Base-by-base conservation (phyloP, 2,329 filamentous ascomycete genomes). In the Phialocephala subalpina region DNA sequence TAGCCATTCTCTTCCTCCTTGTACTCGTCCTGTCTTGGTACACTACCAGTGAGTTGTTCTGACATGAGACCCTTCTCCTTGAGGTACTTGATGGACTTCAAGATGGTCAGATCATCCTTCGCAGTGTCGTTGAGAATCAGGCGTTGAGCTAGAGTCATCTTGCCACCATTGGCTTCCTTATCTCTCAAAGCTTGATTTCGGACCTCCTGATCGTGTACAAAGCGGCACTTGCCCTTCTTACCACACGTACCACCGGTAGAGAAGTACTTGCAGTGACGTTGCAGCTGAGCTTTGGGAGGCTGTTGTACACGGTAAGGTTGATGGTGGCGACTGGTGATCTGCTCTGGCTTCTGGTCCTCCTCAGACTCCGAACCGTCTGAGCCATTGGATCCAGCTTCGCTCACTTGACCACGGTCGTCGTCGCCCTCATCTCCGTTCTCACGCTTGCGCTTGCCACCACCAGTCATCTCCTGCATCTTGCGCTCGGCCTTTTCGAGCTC, bases 161-260 rank as follows among this genome's bases (percentile, higher is more conserved):
- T 85, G 56, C 88, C 88, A 67, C 88, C 87, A 72, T 90, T 90
- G 73, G 83, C 82, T 72, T 88, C 87, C 66, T 87, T 85, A 75
- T 90, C 88, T 73, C 83, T 85, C 58, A 90, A 81, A 64, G 88
- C 88, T 70, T 86, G 86, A 73, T 88, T 86, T 71, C 88, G 83
- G 65, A 89, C 85, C 68, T 85, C 84, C 20, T 84, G 83, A 75
- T 91, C 88, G 77, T 91, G 88, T 69, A 90, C 87, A 79, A 91
- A 91, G 79, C 88, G 88, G 82, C 88, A 91, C 87, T 90, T 90
- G 87, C 87, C 87, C 84, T 90, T 90, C 83, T 91, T 91, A 60
- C 88, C 88, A 78, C 88, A 91, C 65, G 83, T 88, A 67, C 88
- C 88, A 70, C 88, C 88, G 60, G 88, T 90, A 45, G 88, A 89